These are phyloP conservation scores for Hygrophila difformis DNA, from an alignment of 257 asterid genomes.

Conservation along the genomic window DNA sequence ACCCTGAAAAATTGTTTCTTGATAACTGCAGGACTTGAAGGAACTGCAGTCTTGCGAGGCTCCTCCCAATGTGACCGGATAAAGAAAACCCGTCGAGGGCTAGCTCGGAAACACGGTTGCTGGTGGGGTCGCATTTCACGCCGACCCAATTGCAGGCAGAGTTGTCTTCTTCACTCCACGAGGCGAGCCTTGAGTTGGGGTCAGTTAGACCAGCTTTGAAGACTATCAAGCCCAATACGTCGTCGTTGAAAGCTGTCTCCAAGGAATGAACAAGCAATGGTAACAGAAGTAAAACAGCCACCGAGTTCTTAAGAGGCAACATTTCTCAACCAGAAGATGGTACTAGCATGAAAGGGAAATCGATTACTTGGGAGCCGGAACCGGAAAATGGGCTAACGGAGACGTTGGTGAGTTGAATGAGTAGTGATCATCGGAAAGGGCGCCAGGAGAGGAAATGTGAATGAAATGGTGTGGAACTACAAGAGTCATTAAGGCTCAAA, in stretches of 20 bases:
- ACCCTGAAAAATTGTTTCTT: conserved; percentile 55
- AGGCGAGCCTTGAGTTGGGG: conserved; percentile 48
- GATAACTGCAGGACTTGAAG: conserved; percentile 47
- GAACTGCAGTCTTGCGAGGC: conserved; percentile 42
- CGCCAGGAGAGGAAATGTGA: too few relatives aligned
- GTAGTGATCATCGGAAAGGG: too few relatives aligned
- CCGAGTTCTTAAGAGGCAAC: conserved; percentile 22
- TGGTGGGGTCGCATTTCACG: conserved; percentile 44
- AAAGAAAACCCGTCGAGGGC: conserved; percentile 43
- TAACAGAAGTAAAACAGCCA: conserved; percentile 21
- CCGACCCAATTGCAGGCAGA: conserved; percentile 70
- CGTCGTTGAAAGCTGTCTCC: conserved; percentile 72
- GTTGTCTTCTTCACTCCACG: conserved; percentile 75
- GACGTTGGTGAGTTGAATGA: too few relatives aligned
- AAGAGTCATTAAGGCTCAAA: too few relatives aligned
- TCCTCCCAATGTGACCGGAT: conserved; percentile 69
- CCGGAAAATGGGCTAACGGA: too few relatives aligned
- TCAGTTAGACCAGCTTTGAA: conserved; percentile 61
- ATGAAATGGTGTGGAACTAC: too few relatives aligned
- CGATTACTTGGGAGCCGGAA: too few relatives aligned
- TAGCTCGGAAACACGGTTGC: conserved; percentile 57
- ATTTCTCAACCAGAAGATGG: conserved; percentile 9
- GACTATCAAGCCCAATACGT: conserved; percentile 71
- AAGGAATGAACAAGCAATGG: conserved; percentile 24
- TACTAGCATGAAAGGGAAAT: too few relatives aligned